Base-by-base conservation (phyloP, 495 filamentous ascomycete species). In the Annulohypoxylon moriforme region DNA sequence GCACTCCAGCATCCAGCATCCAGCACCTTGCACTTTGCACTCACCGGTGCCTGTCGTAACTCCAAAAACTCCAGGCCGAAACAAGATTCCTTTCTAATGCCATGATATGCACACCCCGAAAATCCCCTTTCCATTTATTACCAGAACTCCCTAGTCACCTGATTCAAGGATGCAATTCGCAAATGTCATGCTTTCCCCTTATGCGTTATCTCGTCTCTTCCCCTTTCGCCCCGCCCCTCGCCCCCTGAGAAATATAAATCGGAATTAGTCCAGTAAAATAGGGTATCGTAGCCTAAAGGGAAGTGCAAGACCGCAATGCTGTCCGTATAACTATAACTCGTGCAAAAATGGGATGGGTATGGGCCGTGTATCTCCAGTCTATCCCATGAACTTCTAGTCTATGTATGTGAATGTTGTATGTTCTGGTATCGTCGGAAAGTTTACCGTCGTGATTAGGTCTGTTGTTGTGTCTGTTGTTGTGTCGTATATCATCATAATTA, bases 201-300 rank as follows among this genome's bases (percentile, higher is more conserved):
- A 22, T 52, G 25, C 52, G 11, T 55, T 38, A 34, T 52, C n/a
- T 31, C 56, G 25, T 9, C 4, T 27, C 56, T 10, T 64, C 52
- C 36, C 10, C 36, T 14, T 13, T 40, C 36, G 14, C 13, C 36
- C 36, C 36, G 36, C 13, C 36, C 57, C 40, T 55, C 18, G 29
- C 16, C 22, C 38, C 22, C 36, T 16, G n/a, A n/a, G n/a, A 63
- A 61, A 14, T 71, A 22, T 52, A 55, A 56, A 58, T 67, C 47
- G 38, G 57, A 62, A 69, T 65, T 65, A 69, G 18, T 69, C 29
- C 44, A 49, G 16, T 24, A 44, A 55, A 60, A 34, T 58, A 71
- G 75, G 75, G 75, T 76, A 77, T 77, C 73, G 61, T 75, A 65
- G 67, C 27, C 64, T 47, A 46, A 64, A 70, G 73, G 62, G 38